phyloP scores from a whole-genome alignment of 2,329 filamentous ascomycete species.

The Penicillium sp. region DNA sequence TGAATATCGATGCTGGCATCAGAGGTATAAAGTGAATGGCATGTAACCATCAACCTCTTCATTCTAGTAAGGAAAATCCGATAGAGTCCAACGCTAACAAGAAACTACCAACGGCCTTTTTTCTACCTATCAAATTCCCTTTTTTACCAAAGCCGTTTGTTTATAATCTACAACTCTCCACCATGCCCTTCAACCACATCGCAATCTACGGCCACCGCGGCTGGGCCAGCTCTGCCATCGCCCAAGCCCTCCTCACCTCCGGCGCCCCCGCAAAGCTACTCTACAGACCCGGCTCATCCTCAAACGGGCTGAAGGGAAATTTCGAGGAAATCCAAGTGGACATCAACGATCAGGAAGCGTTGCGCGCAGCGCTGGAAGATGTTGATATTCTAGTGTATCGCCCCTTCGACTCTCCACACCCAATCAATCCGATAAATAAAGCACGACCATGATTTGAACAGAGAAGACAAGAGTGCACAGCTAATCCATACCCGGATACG shows the following conservation, averaged over 20 bases:
- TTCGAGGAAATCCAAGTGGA: conserved; percentile 15
- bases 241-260: conserved; percentile 14
- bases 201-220: conserved; percentile 24
- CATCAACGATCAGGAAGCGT: conserved; percentile 12
- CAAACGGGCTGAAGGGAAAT: conserved; percentile 4
- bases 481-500: too few relatives aligned
- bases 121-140: too few relatives aligned
- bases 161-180: background rate
- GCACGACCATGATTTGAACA: too few relatives aligned
- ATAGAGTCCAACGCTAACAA: background rate
- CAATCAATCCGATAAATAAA: too few relatives aligned
- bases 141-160: too few relatives aligned
- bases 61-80: background rate
- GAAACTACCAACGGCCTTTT: too few relatives aligned
- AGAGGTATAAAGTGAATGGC: background rate
- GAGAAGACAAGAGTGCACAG: too few relatives aligned
- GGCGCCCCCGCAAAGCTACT: conserved; percentile 18
- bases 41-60: background rate
- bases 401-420: too few relatives aligned
- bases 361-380: conserved; percentile 12
- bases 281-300: conserved; percentile 18
- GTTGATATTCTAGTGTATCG: conserved; percentile 23
- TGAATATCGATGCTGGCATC: background rate
- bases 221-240: conserved; percentile 18
- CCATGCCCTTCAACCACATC: conserved; percentile 24